These are phyloP conservation scores for Baeospora myosura DNA, from an alignment of 1,284 basidiomycete genomes.

Conservation along the genomic window DNA sequence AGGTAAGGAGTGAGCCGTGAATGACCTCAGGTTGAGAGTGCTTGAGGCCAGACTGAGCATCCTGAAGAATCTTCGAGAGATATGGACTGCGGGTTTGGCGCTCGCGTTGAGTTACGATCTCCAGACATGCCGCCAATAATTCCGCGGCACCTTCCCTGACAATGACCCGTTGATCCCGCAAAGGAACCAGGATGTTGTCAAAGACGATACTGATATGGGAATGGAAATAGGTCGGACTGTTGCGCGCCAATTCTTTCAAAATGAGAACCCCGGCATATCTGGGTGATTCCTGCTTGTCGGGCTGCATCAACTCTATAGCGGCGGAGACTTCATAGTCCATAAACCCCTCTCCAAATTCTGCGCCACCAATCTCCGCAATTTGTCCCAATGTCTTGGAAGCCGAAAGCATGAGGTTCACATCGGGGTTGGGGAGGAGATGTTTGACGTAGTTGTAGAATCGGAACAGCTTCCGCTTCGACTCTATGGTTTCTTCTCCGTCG, in stretches of 20 bases:
- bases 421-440: conserved; percentile 74
- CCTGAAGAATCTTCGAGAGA: conserved; percentile 76
- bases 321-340: conserved; percentile 82
- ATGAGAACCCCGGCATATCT: conserved; percentile 84
- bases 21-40: conserved; percentile 80
- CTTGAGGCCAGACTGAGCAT: conserved; percentile 84
- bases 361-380: conserved; percentile 75
- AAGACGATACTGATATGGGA: conserved; percentile 82
- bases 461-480: conserved; percentile 71
- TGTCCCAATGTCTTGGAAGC: conserved; percentile 81
- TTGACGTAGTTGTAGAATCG: conserved; percentile 91
- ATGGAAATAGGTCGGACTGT: conserved; percentile 82
- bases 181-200: conserved; percentile 84
- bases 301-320: conserved; percentile 73
- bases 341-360: conserved; percentile 78
- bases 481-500: conserved; percentile 69
- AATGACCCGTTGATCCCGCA: conserved; percentile 78
- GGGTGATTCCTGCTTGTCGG: conserved; percentile 67
- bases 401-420: conserved; percentile 83
- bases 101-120: conserved; percentile 74
- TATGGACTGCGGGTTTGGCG: conserved; percentile 61
- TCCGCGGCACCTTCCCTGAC: conserved; percentile 90
- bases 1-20: conserved; percentile 89
- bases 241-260: conserved; percentile 83
- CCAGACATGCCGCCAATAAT: conserved; percentile 81